Conservation (phyloP, 176 grass and related monocot species). For the Elaeis guineensis region DNA sequence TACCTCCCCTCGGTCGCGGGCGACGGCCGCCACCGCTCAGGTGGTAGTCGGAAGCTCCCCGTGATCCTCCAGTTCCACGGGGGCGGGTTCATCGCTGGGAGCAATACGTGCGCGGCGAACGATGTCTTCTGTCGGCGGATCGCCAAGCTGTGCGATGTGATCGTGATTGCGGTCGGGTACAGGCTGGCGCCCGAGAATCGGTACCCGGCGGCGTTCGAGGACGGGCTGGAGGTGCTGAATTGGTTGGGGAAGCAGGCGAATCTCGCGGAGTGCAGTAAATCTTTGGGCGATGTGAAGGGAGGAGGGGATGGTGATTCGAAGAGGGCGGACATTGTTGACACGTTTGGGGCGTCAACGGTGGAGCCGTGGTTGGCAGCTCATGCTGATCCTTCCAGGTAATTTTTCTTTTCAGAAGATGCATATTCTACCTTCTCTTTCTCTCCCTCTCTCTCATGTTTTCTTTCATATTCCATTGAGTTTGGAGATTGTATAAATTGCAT, state of each 20-base stretch:
- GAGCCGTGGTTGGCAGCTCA: constrained; percentile 89
- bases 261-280: constrained; percentile 27
- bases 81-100: constrained; percentile 63
- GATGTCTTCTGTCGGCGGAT: constrained; percentile 83
- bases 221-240: constrained; percentile 66
- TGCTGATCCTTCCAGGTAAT: constrained; percentile 73
- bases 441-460: no score
- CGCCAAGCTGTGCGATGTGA: constrained; percentile 69
- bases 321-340: constrained; percentile 35
- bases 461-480: no score
- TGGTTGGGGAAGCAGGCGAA: constrained; percentile 90
- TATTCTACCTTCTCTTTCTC: no score
- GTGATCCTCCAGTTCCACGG: constrained; percentile 89
- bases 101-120: constrained; percentile 56
- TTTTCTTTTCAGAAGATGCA: neutral
- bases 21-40: neutral
- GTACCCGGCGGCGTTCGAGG: constrained; percentile 80
- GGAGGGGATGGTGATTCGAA: constrained; percentile 32
- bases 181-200: constrained; percentile 72
- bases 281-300: constrained; percentile 9
- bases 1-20: neutral
- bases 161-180: constrained; percentile 69
- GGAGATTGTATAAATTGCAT: no score
- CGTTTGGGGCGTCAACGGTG: constrained; percentile 61
- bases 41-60: constrained; percentile 39